Percentiles rank a stretch among this genome's conserved stretches.
Evolutionary conservation across 2,329 filamentous ascomycete species (phyloP).

Genomic region (Penicillium brevicompactum): DNA sequence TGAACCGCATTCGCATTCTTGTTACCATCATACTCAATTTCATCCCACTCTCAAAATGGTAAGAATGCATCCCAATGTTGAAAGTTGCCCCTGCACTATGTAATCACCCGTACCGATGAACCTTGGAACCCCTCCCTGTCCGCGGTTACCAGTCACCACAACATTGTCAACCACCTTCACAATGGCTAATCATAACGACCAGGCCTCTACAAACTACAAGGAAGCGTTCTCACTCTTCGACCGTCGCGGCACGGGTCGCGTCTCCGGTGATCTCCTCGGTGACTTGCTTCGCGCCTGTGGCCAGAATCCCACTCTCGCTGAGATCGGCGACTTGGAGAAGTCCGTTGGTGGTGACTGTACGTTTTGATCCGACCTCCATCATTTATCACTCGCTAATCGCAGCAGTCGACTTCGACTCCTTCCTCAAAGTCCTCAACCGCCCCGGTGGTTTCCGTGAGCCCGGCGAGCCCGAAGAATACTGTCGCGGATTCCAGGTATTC

Average conservation of each 20-base stretch:
- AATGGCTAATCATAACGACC: slow-evolving; percentile 38
- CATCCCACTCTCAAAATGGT: slow-evolving; percentile 6
- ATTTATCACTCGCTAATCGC: slow-evolving; percentile 1
- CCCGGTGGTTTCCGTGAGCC: slow-evolving; percentile 98
- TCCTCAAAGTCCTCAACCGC: slow-evolving; percentile 94
- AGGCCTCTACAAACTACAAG: slow-evolving; percentile 96
- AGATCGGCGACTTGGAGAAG: slow-evolving; percentile 92
- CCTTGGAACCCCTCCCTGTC: slow-evolving; percentile 3
- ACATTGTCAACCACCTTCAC: slow-evolving; percentile 3
- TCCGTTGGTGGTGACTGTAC: slow-evolving; percentile 86
- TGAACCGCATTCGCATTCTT: slow-evolving; percentile 3
- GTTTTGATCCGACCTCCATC: slow-evolving; percentile 42
- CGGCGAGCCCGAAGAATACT: slow-evolving; percentile 97
- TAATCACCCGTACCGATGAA: background rate
- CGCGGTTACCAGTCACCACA: background rate
- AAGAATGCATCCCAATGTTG: slow-evolving; percentile 2
- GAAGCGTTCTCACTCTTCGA: slow-evolving; percentile 99
- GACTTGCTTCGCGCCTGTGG: slow-evolving; percentile 95
- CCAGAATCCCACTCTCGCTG: slow-evolving; percentile 92
- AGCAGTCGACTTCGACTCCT: slow-evolving; percentile 95
- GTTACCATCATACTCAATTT: slow-evolving; percentile 2
- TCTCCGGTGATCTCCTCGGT: slow-evolving; percentile 81
- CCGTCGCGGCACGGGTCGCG: slow-evolving; percentile 96
- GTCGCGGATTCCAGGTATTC: slow-evolving; percentile 97
- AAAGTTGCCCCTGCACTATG: background rate